Percentiles rank a stretch among this genome's conserved stretches.
These are phyloP conservation scores for Backusella tuberculispora DNA, from an alignment of 192 early-diverging fungal species.

Conservation along the genomic window DNA sequence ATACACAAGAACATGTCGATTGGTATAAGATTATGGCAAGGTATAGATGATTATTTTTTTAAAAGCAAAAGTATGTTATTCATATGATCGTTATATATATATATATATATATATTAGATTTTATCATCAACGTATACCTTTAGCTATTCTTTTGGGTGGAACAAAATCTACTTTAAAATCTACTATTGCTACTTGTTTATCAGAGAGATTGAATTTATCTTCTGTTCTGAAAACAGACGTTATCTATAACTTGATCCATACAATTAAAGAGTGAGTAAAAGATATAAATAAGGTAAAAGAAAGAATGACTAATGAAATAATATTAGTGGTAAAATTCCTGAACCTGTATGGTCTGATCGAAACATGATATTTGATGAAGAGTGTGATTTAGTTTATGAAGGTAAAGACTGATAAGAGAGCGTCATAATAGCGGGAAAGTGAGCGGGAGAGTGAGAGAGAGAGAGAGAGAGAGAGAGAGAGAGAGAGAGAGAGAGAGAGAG, in stretches of 20 bases:
- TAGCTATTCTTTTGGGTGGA: slow-evolving; percentile 34
- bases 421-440: not conserved
- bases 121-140: slow-evolving; percentile 37
- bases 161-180: slow-evolving; percentile 26
- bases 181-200: slow-evolving; percentile 30
- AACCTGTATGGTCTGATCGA: slow-evolving; percentile 7
- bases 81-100: not conserved
- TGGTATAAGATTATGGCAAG: slow-evolving; percentile 31
- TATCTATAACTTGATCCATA: slow-evolving; percentile 36
- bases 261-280: slow-evolving; percentile 33
- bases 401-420: not conserved
- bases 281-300: not conserved
- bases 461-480: no score
- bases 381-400: slow-evolving; percentile 22
- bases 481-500: no score
- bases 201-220: slow-evolving; percentile 37
- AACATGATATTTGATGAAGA: slow-evolving; percentile 8
- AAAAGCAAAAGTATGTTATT: no score
- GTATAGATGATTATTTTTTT: not conserved
- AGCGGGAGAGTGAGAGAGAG: no score
- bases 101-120: slow-evolving; percentile 27
- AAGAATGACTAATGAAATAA: not conserved
- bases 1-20: slow-evolving; percentile 22
- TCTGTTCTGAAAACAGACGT: slow-evolving; percentile 34
- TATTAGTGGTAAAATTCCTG: slow-evolving; percentile 15